Percentiles rank a stretch among this genome's conserved stretches.
phyloP scores from a whole-genome alignment of 2,329 filamentous ascomycete genomes.

The Talaromyces albobiverticillius region DNA sequence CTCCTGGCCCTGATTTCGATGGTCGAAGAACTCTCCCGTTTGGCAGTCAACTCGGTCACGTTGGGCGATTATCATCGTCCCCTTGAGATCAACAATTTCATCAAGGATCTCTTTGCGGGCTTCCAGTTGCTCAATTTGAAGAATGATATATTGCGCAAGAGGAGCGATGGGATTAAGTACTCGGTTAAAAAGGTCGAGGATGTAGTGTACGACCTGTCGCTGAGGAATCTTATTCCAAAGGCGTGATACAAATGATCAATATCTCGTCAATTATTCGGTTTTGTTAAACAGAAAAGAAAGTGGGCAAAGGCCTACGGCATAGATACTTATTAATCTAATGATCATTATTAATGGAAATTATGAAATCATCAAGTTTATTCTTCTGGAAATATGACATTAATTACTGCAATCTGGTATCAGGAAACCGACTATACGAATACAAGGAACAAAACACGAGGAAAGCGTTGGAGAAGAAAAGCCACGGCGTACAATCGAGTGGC shows the following conservation, averaged over 20 bases:
- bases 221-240: slow-evolving; percentile 74
- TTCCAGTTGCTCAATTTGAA: slow-evolving; percentile 98
- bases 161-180: slow-evolving; percentile 94
- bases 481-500: neutral
- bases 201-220: slow-evolving; percentile 90
- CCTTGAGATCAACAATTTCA: slow-evolving; percentile 81
- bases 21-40: slow-evolving; percentile 83
- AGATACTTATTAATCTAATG: neutral
- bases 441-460: neutral
- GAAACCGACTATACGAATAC: slow-evolving; percentile 1
- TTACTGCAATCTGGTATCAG: slow-evolving; percentile 12
- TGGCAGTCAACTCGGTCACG: slow-evolving; percentile 93
- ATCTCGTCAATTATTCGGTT: neutral
- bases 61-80: slow-evolving; percentile 84
- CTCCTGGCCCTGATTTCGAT: slow-evolving; percentile 82
- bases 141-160: slow-evolving; percentile 84
- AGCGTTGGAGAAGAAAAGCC: neutral
- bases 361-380: neutral
- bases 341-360: neutral
- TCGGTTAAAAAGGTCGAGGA: slow-evolving; percentile 97
- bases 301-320: too few relatives aligned
- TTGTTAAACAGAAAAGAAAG: neutral
- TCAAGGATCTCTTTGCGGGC: slow-evolving; percentile 92
- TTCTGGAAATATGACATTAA: neutral
- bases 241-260: too few relatives aligned